Percentiles rank a stretch among this genome's conserved stretches.
Evolutionary conservation across 2,329 filamentous ascomycete genomes (phyloP).

Genomic region (Teratosphaeria zuluensis): DNA sequence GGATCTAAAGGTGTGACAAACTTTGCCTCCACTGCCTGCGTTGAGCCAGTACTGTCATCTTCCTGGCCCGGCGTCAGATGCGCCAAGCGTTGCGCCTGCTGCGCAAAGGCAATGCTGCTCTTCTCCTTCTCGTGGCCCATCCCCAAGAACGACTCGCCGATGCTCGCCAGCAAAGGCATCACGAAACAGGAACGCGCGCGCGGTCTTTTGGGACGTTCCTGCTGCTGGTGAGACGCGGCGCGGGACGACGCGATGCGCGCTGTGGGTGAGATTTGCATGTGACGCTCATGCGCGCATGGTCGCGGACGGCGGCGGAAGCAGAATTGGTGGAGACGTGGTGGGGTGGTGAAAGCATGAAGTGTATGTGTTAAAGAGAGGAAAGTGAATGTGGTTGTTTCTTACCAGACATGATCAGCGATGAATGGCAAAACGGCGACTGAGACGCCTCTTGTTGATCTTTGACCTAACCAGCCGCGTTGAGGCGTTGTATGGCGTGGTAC

Average conservation of each 20-base stretch:
- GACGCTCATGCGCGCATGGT: neutral
- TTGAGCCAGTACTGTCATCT: constrained; percentile 32
- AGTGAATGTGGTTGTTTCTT: neutral
- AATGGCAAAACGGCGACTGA: neutral
- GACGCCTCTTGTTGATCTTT: neutral
- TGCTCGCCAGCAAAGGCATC: neutral
- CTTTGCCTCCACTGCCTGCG: constrained; percentile 51
- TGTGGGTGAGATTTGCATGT: neutral
- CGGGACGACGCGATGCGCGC: neutral
- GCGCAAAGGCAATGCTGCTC: constrained; percentile 43
- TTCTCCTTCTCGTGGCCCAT: constrained; percentile 1
- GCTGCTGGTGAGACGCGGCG: neutral
- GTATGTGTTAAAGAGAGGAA: neutral
- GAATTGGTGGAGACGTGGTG: neutral
- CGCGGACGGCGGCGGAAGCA: neutral
- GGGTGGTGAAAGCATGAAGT: neutral
- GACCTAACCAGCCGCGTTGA: neutral
- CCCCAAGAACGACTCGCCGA: neutral
- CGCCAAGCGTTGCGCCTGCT: constrained; percentile 46
- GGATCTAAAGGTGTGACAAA: constrained; percentile 60
- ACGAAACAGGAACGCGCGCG: neutral
- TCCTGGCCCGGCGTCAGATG: constrained; percentile 33
- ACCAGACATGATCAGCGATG: neutral
- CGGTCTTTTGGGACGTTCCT: neutral
- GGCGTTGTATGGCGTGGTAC: neutral